Percentiles rank a stretch among this genome's conserved stretches.
These are phyloP conservation scores for Discostella pseudostelligera DNA, from an alignment of 108 stramenopile species.

Conservation along the genomic window DNA sequence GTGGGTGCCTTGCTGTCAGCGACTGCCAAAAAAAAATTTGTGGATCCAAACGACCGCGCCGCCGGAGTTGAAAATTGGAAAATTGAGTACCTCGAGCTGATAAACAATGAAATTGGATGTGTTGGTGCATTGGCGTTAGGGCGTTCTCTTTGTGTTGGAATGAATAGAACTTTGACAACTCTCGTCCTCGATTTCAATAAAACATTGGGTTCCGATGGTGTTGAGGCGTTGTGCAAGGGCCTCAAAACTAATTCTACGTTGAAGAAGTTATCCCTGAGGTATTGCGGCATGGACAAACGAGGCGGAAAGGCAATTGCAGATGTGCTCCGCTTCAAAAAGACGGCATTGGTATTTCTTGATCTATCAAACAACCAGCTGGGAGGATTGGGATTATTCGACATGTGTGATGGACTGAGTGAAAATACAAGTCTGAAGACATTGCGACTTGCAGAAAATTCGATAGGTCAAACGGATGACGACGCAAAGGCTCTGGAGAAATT, in stretches of 20 bases:
- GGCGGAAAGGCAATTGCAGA: slow-evolving; percentile 46
- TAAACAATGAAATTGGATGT: slow-evolving; percentile 43
- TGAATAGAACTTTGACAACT: slow-evolving; percentile 48
- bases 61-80: slow-evolving; percentile 50
- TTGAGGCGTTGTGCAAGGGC: slow-evolving; percentile 52
- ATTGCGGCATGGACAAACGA: slow-evolving; percentile 49
- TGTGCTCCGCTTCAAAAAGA: slow-evolving; percentile 41
- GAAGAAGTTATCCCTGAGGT: slow-evolving; percentile 48
- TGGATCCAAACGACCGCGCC: slow-evolving; percentile 14
- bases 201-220: slow-evolving; percentile 42
- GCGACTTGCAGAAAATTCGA: slow-evolving; percentile 46
- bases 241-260: slow-evolving; percentile 56
- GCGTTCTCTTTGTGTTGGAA: slow-evolving; percentile 39
- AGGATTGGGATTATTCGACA: slow-evolving; percentile 36
- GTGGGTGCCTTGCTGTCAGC: slow-evolving; percentile 48
- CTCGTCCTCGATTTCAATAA: slow-evolving; percentile 59
- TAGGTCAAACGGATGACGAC: slow-evolving; percentile 39
- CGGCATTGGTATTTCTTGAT: slow-evolving; percentile 37
- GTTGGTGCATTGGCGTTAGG: slow-evolving; percentile 52
- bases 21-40: slow-evolving; percentile 27
- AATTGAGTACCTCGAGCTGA: slow-evolving; percentile 51
- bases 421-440: slow-evolving; percentile 44
- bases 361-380: slow-evolving; percentile 44
- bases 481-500: slow-evolving; percentile 33
- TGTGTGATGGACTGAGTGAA: slow-evolving; percentile 39